Conservation (phyloP, 768 basidiomycete genomes). For the Sporobolomyces roseus region DNA sequence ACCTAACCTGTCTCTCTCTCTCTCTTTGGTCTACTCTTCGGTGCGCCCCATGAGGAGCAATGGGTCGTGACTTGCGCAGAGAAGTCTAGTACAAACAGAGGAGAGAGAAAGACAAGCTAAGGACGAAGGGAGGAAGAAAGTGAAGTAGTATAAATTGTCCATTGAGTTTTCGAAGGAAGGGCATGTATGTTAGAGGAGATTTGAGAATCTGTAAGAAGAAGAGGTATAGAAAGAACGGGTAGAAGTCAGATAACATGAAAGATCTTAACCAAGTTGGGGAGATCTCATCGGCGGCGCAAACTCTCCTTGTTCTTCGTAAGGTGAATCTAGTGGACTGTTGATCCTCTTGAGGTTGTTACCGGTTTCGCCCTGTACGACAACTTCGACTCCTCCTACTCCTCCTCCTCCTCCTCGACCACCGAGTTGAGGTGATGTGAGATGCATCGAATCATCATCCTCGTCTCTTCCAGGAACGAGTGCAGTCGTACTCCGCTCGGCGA, state of each 20-base stretch:
- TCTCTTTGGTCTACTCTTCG: too few relatives aligned
- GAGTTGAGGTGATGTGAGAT: constrained; percentile 1
- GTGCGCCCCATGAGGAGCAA: too few relatives aligned
- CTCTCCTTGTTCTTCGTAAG: constrained; percentile 16
- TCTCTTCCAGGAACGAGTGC: constrained; percentile 28
- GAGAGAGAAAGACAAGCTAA: background rate
- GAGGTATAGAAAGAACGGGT: constrained; percentile 46
- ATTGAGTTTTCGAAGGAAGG: too few relatives aligned
- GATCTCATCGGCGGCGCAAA: background rate
- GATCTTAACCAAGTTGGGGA: constrained; percentile 2
- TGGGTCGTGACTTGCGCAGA: too few relatives aligned
- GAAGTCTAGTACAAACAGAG: too few relatives aligned
- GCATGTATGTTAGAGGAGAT: background rate
- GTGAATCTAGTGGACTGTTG: constrained; percentile 18
- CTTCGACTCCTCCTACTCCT: constrained; percentile 2
- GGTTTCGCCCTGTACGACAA: constrained; percentile 8
- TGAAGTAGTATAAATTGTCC: background rate
- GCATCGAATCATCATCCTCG: constrained; percentile 1
- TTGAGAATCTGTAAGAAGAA: background rate
- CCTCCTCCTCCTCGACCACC: background rate
- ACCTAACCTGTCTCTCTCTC: background rate
- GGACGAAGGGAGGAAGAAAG: constrained; percentile 52
- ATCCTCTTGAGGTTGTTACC: constrained; percentile 1
- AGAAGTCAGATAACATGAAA: background rate
- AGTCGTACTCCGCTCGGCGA: constrained; percentile 14